These are phyloP conservation scores for Hirschioporus abietinus DNA, from an alignment of 768 basidiomycete species.

Conservation along the genomic window DNA sequence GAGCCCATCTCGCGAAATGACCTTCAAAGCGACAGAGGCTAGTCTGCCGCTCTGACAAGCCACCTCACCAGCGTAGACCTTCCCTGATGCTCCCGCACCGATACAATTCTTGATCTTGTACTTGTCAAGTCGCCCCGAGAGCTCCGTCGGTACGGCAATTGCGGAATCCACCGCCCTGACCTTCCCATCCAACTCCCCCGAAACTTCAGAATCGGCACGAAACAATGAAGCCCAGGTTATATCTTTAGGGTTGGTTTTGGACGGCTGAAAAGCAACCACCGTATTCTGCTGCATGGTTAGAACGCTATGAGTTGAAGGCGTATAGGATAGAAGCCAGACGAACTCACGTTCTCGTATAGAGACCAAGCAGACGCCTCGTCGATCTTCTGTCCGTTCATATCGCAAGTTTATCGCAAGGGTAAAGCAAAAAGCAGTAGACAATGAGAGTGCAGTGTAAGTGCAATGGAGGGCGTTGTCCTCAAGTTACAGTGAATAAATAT, in stretches of 20 bases:
- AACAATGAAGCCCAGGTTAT: neutral
- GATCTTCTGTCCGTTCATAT: neutral
- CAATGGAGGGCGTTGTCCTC: neutral
- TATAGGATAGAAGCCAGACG: neutral
- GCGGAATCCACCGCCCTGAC: neutral
- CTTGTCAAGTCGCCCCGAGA: neutral
- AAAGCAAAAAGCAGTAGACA: neutral
- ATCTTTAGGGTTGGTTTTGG: neutral
- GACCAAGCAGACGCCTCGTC: neutral
- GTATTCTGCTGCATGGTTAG: neutral
- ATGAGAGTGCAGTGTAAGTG: neutral
- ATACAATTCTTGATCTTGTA: neutral
- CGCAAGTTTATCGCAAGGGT: neutral
- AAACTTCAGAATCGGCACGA: neutral
- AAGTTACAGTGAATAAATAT: neutral
- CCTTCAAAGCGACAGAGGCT: neutral
- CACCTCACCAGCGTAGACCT: neutral
- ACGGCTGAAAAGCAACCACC: neutral
- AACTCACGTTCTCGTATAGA: neutral
- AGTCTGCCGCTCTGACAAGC: neutral
- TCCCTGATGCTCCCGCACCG: neutral
- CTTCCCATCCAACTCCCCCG: neutral
- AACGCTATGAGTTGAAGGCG: neutral
- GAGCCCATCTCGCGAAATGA: neutral
- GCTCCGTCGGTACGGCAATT: neutral